Conservation (phyloP, 2,329 filamentous ascomycete genomes). For the Dothistroma septosporum region DNA sequence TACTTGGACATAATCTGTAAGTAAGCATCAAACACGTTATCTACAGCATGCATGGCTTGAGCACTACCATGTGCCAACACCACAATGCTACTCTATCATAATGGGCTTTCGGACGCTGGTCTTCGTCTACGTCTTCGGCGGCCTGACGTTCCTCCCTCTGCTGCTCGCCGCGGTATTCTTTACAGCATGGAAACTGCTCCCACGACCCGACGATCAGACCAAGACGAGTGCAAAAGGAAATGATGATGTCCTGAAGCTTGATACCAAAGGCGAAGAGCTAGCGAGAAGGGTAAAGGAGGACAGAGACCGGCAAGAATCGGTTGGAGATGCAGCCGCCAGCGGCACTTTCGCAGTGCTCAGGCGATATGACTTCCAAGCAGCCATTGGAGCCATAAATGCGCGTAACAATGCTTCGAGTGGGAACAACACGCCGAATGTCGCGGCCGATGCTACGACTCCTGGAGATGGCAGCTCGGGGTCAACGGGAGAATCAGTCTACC, state of each 20-base stretch:
- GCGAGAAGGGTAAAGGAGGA: slow-evolving; percentile 9
- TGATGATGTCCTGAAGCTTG: slow-evolving; percentile 1
- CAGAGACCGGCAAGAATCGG: slow-evolving; percentile 8
- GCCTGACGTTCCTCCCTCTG: slow-evolving; percentile 80
- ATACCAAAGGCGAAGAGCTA: slow-evolving; percentile 3
- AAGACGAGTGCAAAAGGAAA: slow-evolving; percentile 5
- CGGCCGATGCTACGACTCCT: neutral
- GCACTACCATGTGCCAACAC: neutral
- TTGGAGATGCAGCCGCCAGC: slow-evolving; percentile 27
- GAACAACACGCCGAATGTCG: slow-evolving; percentile 6
- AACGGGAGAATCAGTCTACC: slow-evolving; percentile 90
- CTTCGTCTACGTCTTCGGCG: slow-evolving; percentile 76
- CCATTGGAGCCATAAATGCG: slow-evolving; percentile 27
- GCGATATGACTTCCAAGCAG: slow-evolving; percentile 31
- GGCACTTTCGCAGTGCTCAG: slow-evolving; percentile 33
- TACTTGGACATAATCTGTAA: neutral
- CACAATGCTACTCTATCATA: slow-evolving; percentile 10
- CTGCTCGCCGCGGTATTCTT: slow-evolving; percentile 58
- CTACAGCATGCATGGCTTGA: neutral
- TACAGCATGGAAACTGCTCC: slow-evolving; percentile 64
- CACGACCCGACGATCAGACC: slow-evolving; percentile 7
- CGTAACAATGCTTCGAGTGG: slow-evolving; percentile 13
- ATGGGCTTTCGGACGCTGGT: slow-evolving; percentile 55
- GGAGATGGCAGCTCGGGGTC: slow-evolving; percentile 1
- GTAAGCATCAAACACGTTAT: neutral